phyloP scores from a whole-genome alignment of 2,329 filamentous ascomycete species.

The Fusarium hainanense region DNA sequence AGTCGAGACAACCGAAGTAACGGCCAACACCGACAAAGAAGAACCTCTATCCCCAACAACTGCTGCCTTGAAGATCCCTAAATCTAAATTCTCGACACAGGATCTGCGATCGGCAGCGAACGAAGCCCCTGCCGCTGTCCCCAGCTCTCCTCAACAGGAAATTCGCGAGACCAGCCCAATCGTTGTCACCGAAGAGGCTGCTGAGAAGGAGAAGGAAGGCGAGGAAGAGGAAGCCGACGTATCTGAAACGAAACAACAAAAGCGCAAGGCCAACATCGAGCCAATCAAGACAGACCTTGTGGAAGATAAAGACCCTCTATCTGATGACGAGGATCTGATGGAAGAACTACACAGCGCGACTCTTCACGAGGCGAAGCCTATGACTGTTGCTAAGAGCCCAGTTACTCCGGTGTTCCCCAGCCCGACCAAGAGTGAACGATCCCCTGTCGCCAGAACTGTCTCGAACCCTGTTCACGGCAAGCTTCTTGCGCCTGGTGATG shows the following conservation, averaged over 20 bases:
- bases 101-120: conserved; percentile 40
- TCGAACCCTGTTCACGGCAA: conserved; percentile 60
- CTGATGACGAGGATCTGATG: conserved; percentile 83
- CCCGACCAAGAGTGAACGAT: conserved; percentile 39
- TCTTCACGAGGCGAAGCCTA: conserved; percentile 83
- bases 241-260: conserved; percentile 34
- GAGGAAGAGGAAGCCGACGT: conserved; percentile 14
- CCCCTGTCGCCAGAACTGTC: conserved; percentile 57
- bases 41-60: conserved; percentile 28
- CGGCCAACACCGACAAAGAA: conserved; percentile 16
- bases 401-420: conserved; percentile 70
- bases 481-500: conserved; percentile 59
- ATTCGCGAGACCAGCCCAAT: conserved; percentile 17
- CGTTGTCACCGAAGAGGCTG: conserved; percentile 21
- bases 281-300: conserved; percentile 65
- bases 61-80: conserved; percentile 39
- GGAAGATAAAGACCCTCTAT: conserved; percentile 58
- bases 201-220: conserved; percentile 5
- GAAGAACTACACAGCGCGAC: conserved; percentile 87
- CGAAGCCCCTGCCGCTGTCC: conserved; percentile 21
- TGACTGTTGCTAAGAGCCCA: conserved; percentile 86
- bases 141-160: conserved; percentile 15
- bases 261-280: conserved; percentile 56
- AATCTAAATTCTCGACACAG: conserved; percentile 47
- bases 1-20: conserved; percentile 25